A percentile compares a stretch with the other conserved stretches of the same genome.
These are phyloP conservation scores for Penicillium riverlandense DNA, from an alignment of 495 filamentous ascomycete species.

Conservation along the genomic window DNA sequence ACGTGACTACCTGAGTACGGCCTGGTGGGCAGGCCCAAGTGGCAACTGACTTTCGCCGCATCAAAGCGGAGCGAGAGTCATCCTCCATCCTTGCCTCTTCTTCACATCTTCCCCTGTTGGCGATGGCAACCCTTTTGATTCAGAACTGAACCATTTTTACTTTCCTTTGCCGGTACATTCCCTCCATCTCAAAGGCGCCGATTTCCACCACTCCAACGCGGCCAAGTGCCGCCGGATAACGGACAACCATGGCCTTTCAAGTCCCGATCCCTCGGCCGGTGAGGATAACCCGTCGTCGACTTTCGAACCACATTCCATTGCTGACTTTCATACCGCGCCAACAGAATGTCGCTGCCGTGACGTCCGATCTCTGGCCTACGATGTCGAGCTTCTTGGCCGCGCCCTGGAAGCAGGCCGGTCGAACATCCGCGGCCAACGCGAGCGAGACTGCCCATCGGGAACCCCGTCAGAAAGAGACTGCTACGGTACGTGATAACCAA, in stretches of 20 bases:
- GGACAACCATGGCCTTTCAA: slow-evolving; percentile 45
- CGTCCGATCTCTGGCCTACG: slow-evolving; percentile 38
- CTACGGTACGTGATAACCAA: slow-evolving; percentile 8
- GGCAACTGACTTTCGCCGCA: slow-evolving; percentile 35
- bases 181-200: slow-evolving; percentile 9
- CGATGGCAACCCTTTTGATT: slow-evolving; percentile 20
- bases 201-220: slow-evolving; percentile 17
- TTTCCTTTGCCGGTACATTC: slow-evolving; percentile 1
- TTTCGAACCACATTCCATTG: background rate
- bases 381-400: slow-evolving; percentile 32
- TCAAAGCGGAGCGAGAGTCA: slow-evolving; percentile 16
- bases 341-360: slow-evolving; percentile 31
- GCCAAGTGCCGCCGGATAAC: slow-evolving; percentile 34
- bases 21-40: slow-evolving; percentile 9
- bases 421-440: slow-evolving; percentile 7
- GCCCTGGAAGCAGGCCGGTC: slow-evolving; percentile 27
- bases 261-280: slow-evolving; percentile 33
- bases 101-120: slow-evolving; percentile 10
- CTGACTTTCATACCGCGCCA: slow-evolving; percentile 6
- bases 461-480: slow-evolving; percentile 6
- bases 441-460: slow-evolving; percentile 13
- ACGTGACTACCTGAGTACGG: slow-evolving; percentile 18
- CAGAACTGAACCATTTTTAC: slow-evolving; percentile 6
- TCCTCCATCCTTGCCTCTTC: slow-evolving; percentile 9
- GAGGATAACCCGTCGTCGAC: slow-evolving; percentile 7